These are phyloP conservation scores for Claviceps citrina DNA, from an alignment of 2,329 filamentous ascomycete genomes.

Conservation along the genomic window DNA sequence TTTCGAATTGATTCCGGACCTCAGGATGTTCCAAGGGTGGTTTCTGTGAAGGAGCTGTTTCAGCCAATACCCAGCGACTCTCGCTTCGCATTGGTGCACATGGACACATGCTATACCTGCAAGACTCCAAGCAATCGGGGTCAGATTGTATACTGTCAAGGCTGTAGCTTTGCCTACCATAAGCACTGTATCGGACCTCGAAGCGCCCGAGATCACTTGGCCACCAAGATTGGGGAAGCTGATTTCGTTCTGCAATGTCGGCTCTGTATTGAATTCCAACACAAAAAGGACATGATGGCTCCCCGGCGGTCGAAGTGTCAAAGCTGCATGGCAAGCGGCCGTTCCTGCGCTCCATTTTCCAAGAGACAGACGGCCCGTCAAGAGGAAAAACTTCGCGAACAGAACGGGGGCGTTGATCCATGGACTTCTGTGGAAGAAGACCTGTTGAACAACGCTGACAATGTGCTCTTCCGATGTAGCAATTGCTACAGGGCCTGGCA, in stretches of 20 bases:
- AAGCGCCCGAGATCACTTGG: constrained; percentile 63
- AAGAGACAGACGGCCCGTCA: constrained; percentile 56
- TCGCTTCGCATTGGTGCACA: constrained; percentile 56
- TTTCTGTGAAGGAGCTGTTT: constrained; percentile 62
- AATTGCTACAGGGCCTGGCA: constrained; percentile 69
- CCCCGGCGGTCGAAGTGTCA: constrained; percentile 61
- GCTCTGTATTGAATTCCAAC: constrained; percentile 57
- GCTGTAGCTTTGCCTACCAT: constrained; percentile 74
- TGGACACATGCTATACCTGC: constrained; percentile 58
- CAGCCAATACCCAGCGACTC: constrained; percentile 43
- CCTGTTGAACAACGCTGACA: constrained; percentile 59
- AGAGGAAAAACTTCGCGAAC: constrained; percentile 67
- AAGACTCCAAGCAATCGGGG: constrained; percentile 33
- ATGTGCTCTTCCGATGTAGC: constrained; percentile 70
- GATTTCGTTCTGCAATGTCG: constrained; percentile 82
- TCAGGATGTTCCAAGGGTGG: constrained; percentile 33
- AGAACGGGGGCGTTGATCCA: constrained; percentile 68
- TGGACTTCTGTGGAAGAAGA: constrained; percentile 44
- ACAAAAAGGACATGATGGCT: constrained; percentile 51
- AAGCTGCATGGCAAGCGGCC: constrained; percentile 48
- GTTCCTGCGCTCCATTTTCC: constrained; percentile 61
- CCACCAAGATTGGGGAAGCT: constrained; percentile 65
- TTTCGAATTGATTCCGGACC: constrained; percentile 33
- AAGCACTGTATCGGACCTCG: constrained; percentile 66
- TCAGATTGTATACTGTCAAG: constrained; percentile 72